Percentiles rank a stretch among this genome's conserved stretches.
These are phyloP conservation scores for Fragaria iinumae DNA, from an alignment of 306 rosid species.

Conservation along the genomic window DNA sequence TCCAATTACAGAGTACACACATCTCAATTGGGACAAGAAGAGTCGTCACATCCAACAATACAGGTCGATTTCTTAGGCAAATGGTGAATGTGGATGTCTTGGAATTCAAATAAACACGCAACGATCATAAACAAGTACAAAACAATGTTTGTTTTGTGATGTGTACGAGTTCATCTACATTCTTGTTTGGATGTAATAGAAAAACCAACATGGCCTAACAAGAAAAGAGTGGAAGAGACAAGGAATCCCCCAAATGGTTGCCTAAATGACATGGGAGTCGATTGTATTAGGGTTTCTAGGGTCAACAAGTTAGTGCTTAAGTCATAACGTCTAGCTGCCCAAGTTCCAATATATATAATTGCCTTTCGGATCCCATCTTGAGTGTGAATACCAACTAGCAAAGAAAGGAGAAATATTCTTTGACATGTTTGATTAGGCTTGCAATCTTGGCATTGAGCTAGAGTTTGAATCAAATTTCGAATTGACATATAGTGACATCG, in stretches of 20 bases:
- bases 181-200: conserved; percentile 3
- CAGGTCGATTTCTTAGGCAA: conserved; percentile 26
- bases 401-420: conserved; percentile 15
- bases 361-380: neutral
- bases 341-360: neutral
- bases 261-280: conserved; percentile 16
- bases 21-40: conserved; percentile 24
- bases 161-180: neutral
- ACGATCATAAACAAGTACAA: neutral
- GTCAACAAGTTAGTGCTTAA: conserved; percentile 4
- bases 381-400: conserved; percentile 11
- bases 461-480: conserved; percentile 1
- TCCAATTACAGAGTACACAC: conserved; percentile 13
- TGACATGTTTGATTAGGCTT: conserved; percentile 13
- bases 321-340: conserved; percentile 23
- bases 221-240: conserved; percentile 6
- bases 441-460: conserved; percentile 16
- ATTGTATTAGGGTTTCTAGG: conserved; percentile 12
- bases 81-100: conserved; percentile 17
- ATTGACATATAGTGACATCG: neutral
- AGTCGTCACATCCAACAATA: conserved; percentile 8
- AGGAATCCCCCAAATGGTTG: conserved; percentile 1
- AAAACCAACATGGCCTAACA: conserved; percentile 10
- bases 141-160: neutral
- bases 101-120: conserved; percentile 15